Percentiles rank a stretch among this genome's conserved stretches.
Conservation (phyloP, 1,139 yeast genomes). For the Candida sanyaensis region DNA sequence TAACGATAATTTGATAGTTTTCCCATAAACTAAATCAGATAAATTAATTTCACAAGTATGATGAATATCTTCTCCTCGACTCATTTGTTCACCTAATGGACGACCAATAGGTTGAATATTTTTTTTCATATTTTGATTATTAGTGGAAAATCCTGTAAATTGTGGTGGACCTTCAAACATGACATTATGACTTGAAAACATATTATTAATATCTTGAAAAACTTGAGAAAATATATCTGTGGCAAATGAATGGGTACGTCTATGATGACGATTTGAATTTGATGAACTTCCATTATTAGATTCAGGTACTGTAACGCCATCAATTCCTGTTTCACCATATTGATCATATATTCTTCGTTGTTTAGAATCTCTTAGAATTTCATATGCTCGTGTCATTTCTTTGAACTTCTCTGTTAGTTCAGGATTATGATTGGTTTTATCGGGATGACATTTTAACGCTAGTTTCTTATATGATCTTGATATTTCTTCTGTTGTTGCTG, state of each 20-base stretch:
- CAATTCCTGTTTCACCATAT: conserved; percentile 43
- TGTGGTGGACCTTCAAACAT: conserved; percentile 9
- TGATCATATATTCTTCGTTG: conserved; percentile 36
- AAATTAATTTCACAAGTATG: conserved; percentile 41
- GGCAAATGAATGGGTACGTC: conserved; percentile 14
- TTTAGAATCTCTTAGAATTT: conserved; percentile 35
- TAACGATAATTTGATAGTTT: conserved; percentile 39
- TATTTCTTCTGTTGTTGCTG: conserved; percentile 42
- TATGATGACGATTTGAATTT: conserved; percentile 5
- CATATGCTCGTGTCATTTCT: conserved; percentile 46
- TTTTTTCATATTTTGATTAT: conserved; percentile 19
- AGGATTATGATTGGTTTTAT: conserved; percentile 48
- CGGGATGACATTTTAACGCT: conserved; percentile 49
- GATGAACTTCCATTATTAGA: conserved; percentile 8
- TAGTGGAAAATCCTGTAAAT: not conserved
- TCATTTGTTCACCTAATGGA: conserved; percentile 13
- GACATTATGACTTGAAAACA: conserved; percentile 23
- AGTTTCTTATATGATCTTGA: conserved; percentile 40
- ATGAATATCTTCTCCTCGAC: conserved; percentile 40
- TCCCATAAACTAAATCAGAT: conserved; percentile 41
- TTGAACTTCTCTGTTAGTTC: conserved; percentile 46
- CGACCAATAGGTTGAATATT: conserved; percentile 24
- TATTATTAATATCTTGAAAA: conserved; percentile 37
- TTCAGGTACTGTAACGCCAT: conserved; percentile 24
- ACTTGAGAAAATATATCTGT: conserved; percentile 41